Percentiles rank a stretch among this genome's conserved stretches.
Evolutionary conservation across 352 stramenopile species (phyloP).

Genomic region (Aphanomyces astaci): DNA sequence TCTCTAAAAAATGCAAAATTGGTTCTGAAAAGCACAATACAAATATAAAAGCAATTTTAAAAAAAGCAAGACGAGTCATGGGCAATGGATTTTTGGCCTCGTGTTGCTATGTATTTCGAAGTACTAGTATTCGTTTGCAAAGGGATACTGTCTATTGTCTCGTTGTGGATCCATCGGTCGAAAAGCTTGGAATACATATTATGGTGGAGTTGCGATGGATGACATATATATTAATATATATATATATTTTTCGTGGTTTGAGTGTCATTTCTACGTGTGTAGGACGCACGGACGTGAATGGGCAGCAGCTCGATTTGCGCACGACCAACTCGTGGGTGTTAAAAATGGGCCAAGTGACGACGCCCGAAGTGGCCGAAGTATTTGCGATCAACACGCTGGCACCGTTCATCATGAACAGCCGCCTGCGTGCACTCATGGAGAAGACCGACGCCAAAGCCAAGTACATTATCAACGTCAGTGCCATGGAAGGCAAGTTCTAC

Average conservation of each 20-base stretch:
- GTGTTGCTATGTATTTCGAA: too few relatives aligned
- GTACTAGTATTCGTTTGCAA: too few relatives aligned
- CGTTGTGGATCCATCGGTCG: too few relatives aligned
- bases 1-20: too few relatives aligned
- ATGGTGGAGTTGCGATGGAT: too few relatives aligned
- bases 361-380: conserved; percentile 76
- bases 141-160: too few relatives aligned
- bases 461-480: conserved; percentile 91
- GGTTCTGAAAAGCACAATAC: too few relatives aligned
- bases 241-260: not conserved
- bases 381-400: conserved; percentile 94
- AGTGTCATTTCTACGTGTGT: not conserved
- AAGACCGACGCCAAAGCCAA: conserved; percentile 39
- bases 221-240: too few relatives aligned
- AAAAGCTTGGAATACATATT: too few relatives aligned
- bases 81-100: too few relatives aligned
- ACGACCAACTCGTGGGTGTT: conserved; percentile 93
- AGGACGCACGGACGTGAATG: conserved; percentile 86
- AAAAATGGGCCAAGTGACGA: conserved; percentile 90
- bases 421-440: conserved; percentile 85
- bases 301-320: conserved; percentile 92
- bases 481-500: conserved; percentile 89
- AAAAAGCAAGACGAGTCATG: too few relatives aligned
- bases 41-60: too few relatives aligned
- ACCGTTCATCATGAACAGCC: conserved; percentile 96